A percentile compares a stretch with the other conserved stretches of the same genome.
Evolutionary conservation across 805 yeast genomes (phyloP).

Genomic region (Saccharomyces mikatae): DNA sequence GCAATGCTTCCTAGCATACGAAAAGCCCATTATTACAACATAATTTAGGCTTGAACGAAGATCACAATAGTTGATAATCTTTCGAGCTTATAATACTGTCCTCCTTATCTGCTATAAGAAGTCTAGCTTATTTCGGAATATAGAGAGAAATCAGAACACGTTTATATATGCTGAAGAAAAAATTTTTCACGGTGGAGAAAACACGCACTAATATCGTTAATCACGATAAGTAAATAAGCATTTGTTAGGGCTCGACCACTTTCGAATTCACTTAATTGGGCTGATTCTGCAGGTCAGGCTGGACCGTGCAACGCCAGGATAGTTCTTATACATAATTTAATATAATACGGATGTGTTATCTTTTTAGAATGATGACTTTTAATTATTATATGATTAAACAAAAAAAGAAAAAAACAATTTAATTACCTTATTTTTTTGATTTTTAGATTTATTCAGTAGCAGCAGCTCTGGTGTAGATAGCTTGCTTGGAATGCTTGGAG

Average conservation of each 20-base stretch:
- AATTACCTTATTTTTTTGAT: not conserved
- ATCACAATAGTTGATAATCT: not conserved
- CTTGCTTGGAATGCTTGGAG: conserved; percentile 92
- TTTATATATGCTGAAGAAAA: not conserved
- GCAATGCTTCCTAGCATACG: not conserved
- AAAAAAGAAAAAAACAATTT: not conserved
- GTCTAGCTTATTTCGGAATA: too few relatives aligned
- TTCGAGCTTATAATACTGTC: too few relatives aligned
- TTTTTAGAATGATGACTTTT: not conserved
- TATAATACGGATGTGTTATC: not conserved
- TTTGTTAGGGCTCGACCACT: not conserved
- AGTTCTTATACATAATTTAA: not conserved
- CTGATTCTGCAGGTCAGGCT: not conserved
- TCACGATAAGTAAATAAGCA: not conserved
- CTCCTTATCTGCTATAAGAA: too few relatives aligned
- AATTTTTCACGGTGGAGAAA: not conserved
- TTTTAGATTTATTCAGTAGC: conserved; percentile 45
- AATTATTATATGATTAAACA: not conserved
- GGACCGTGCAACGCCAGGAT: not conserved
- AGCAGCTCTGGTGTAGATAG: conserved; percentile 84
- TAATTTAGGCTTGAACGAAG: not conserved
- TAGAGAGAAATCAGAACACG: too few relatives aligned
- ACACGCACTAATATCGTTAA: not conserved
- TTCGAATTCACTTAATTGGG: too few relatives aligned
- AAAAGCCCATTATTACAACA: not conserved